Conservation (phyloP, 257 asterid genomes). For the Agastache rugosa region DNA sequence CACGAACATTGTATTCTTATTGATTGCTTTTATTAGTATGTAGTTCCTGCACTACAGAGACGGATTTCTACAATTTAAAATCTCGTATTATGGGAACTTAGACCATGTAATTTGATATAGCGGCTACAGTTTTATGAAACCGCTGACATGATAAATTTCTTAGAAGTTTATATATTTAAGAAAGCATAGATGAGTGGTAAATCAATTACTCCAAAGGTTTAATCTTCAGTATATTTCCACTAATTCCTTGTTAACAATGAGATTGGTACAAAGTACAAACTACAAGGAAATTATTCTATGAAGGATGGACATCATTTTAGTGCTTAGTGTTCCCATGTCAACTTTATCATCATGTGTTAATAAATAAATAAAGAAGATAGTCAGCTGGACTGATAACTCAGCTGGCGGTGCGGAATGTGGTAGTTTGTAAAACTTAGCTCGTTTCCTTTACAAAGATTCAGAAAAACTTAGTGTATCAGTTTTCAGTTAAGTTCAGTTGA, state of each 20-base stretch:
- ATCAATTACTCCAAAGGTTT: background rate
- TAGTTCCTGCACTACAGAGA: too few relatives aligned
- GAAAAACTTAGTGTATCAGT: too few relatives aligned
- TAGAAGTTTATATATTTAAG: background rate
- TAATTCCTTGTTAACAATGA: background rate
- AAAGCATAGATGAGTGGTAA: background rate
- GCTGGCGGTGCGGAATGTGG: too few relatives aligned
- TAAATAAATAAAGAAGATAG: too few relatives aligned
- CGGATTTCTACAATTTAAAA: too few relatives aligned
- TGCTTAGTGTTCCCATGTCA: background rate
- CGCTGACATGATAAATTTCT: background rate
- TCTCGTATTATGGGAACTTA: background rate
- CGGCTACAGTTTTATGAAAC: background rate
- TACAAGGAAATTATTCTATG: background rate
- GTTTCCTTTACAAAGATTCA: too few relatives aligned
- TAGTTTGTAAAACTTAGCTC: too few relatives aligned
- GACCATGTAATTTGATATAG: background rate
- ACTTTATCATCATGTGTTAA: background rate
- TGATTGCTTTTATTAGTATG: background rate
- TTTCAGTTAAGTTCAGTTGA: too few relatives aligned
- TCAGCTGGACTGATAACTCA: too few relatives aligned
- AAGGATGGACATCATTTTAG: background rate
- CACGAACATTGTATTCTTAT: background rate
- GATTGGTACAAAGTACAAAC: constrained; percentile 1
- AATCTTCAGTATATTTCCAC: background rate